Evolutionary conservation across 257 asterid species (phyloP), one percentile per base, ranked within the genome.

Genomic region (Anisodus tanguticus): DNA sequence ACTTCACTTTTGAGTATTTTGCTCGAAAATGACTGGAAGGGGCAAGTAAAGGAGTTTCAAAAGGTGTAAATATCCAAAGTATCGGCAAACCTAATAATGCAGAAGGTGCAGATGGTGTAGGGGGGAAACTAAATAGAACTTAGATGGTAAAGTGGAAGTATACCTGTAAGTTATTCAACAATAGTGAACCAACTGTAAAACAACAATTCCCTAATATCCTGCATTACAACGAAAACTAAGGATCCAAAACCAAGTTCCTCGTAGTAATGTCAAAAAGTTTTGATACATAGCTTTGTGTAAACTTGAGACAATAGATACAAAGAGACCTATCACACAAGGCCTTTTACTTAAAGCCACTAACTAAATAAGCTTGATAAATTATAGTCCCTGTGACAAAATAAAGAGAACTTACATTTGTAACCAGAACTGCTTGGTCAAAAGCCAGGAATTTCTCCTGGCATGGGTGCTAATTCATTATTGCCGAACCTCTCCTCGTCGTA

Each of bases 401-500:
- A 9, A 17, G 35, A 68, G 49, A 68, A 53, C 49, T 66, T 22
- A 6, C 57, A 9, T 45, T 81, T n/a, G 45, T 26, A 72, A 53
- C 80, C 19, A 10, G 78, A 58, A 78, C 49, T 53, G 64, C 43
- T 15, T 59, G 35, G 35, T 88, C 87, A 92, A 92, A 92, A 94
- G 3, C 99, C 98, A 68, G 98, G 98, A 69, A 96, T 88, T 91
- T 96, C 98, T 84, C 98, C 98, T 0, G 99, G 94, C 87, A 89
- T 63, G 22, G 98, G 99, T 85, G 99, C 98, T 90, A 96, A 86
- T 85, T 96, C 98, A 47, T 94, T 96, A 54, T 89, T 94, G 13
- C 79, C 79, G 22, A 96, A 96, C 89, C 91, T 91, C 45, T 94
- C 98, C 90, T 96, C 98, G 19, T 94, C 98, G 11, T 92, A 96